Evolutionary conservation across 441 rosid species (phyloP), one percentile per base, ranked within the genome.

Genomic region (Dalechampia spathulata): DNA sequence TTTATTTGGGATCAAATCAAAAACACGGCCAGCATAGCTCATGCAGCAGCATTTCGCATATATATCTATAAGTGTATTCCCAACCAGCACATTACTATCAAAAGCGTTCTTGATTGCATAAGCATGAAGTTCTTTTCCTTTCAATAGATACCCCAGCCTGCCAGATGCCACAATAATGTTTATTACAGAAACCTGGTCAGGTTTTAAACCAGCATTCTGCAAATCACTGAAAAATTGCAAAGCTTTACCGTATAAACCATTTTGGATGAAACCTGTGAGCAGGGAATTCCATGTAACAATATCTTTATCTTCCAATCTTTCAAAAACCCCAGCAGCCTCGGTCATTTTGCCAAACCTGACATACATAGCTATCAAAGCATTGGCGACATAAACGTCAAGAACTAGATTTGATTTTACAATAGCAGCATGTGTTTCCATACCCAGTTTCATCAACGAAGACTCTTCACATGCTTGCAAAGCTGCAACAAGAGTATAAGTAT

Each of bases 91-190:
- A 75, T 75, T 61, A 39, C 69, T 75, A 77, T 69, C 79, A 60
- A 77, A 73, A 52, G 74, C 87, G 11, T 68, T 75, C 72, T 81
- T 85, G 47, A 89, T 68, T 14, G 83, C 76, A 70, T 77, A 80
- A 41, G 86, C 88, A 78, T 89, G 99, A 69, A 81, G 64, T 73
- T 82, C 99, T 80, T 49, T 92, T 57, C 96, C 94, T 65, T 71
- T 79, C 70, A 86, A 66, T 47, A 85, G 58, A 64, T 76, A 72
- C 48, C 74, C 75, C 63, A 79, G 60, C 72, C 87, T 75, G 45
- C 96, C 91, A 54, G 76, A 83, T 5, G 90, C 90, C 23, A 72
- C 61, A 60, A 80, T 47, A 63, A 79, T 72, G 59, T 74, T 72
- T 64, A 73, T 58, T 49, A 78, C 22, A 21, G 90, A 78, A 67